phyloP scores from a whole-genome alignment of 495 filamentous ascomycete species.

The Aspergillus olivimuriae region DNA sequence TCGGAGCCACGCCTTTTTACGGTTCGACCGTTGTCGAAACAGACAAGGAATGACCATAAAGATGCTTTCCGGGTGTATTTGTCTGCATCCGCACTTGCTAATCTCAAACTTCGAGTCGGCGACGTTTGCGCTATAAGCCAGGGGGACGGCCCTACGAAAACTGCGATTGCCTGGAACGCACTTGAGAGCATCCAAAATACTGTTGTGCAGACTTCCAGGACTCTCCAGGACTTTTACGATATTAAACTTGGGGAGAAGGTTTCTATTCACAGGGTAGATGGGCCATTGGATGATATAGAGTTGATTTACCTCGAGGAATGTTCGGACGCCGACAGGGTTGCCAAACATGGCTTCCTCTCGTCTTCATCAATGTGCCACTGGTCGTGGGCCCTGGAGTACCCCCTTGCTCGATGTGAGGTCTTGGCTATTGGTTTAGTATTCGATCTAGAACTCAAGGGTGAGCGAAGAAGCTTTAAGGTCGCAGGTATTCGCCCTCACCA shows the following conservation, averaged over 20 bases:
- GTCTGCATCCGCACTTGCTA: slow-evolving; percentile 54
- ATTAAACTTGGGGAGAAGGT: slow-evolving; percentile 60
- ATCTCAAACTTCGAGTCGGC: slow-evolving; percentile 54
- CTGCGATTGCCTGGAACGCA: slow-evolving; percentile 61
- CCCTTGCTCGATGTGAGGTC: slow-evolving; percentile 42
- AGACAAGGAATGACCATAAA: slow-evolving; percentile 46
- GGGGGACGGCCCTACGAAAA: slow-evolving; percentile 33
- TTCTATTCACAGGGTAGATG: slow-evolving; percentile 40
- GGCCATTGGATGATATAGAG: slow-evolving; percentile 32
- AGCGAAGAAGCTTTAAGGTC: slow-evolving; percentile 40
- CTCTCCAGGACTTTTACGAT: slow-evolving; percentile 56
- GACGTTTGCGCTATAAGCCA: slow-evolving; percentile 50
- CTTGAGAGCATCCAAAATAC: slow-evolving; percentile 57
- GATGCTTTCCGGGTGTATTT: slow-evolving; percentile 63
- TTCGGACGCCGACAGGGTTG: slow-evolving; percentile 31
- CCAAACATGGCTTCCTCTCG: slow-evolving; percentile 25
- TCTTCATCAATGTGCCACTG: slow-evolving; percentile 49
- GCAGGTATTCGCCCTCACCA: slow-evolving; percentile 24
- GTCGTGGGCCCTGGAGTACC: slow-evolving; percentile 57
- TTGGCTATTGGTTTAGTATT: slow-evolving; percentile 39
- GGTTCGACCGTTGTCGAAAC: slow-evolving; percentile 48
- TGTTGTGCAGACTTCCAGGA: slow-evolving; percentile 58
- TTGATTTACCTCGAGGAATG: slow-evolving; percentile 46
- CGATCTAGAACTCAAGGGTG: slow-evolving; percentile 41
- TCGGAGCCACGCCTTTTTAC: slow-evolving; percentile 40